Evolutionary conservation across 495 filamentous ascomycete species (phyloP).

Genomic region (Halenospora varia): DNA sequence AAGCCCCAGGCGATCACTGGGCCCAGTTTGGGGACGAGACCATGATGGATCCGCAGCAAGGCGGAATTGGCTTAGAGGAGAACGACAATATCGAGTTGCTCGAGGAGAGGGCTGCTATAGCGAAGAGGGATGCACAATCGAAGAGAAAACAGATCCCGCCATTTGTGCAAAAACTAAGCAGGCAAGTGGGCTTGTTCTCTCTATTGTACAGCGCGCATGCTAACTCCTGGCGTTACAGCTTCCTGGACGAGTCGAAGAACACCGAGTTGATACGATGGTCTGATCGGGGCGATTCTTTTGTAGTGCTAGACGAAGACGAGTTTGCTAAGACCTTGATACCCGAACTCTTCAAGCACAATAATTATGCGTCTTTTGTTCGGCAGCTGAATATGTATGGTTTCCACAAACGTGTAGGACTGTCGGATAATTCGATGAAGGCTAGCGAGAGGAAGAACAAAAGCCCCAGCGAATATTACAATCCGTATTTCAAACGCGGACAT

Average conservation of each 20-base stretch:
- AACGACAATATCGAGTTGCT: slow-evolving; percentile 72
- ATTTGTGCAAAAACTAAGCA: slow-evolving; percentile 98
- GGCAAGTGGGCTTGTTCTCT: slow-evolving; percentile 48
- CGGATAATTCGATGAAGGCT: slow-evolving; percentile 95
- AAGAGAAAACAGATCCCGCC: slow-evolving; percentile 95
- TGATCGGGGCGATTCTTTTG: slow-evolving; percentile 90
- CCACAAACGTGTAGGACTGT: slow-evolving; percentile 95
- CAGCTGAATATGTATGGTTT: slow-evolving; percentile 99
- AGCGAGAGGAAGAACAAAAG: slow-evolving; percentile 96
- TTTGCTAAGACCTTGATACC: slow-evolving; percentile 97
- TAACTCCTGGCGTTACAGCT: slow-evolving; percentile 49
- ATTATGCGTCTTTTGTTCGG: slow-evolving; percentile 97
- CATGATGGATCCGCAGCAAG: slow-evolving; percentile 30
- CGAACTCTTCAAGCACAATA: slow-evolving; percentile 98
- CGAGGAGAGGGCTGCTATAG: slow-evolving; percentile 66
- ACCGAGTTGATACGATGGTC: slow-evolving; percentile 97
- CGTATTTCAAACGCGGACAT: slow-evolving; percentile 89
- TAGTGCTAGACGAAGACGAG: slow-evolving; percentile 96
- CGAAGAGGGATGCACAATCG: slow-evolving; percentile 76
- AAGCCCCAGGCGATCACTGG: slow-evolving; percentile 42
- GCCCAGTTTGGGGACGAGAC: slow-evolving; percentile 42
- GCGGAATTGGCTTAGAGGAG: slow-evolving; percentile 41
- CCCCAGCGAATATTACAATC: slow-evolving; percentile 95
- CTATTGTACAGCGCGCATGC: slow-evolving; percentile 4
- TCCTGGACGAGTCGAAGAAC: slow-evolving; percentile 86